Base-by-base conservation (phyloP, 108 stramenopile species). In the Nitzschia sp. region DNA sequence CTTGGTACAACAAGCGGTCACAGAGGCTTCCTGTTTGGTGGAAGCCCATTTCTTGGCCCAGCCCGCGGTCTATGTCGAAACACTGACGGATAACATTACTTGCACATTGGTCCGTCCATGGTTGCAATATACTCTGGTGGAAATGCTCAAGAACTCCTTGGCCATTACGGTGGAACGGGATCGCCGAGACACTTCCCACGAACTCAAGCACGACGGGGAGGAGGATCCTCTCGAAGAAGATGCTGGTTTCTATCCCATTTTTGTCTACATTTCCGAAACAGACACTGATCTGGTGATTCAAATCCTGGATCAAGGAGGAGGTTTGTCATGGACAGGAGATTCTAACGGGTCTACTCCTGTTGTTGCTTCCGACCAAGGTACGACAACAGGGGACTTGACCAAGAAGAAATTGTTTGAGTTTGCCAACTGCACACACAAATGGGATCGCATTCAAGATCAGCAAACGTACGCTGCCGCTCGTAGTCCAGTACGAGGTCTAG, bases 371-470 rank as follows among this genome's bases (percentile, higher is more conserved):
- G 17, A 48, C 14, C 2, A 15, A 6, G n/a, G 17, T 17, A 17
- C 46, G 17, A 15, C 9, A 43, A 9, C 14, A 5, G 46, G 17
- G 17, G n/a, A 48, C 3, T 6, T 17, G 6, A 5, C 46, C 14
- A 15, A 48, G 6, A 17, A 15, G 17, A 15, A 48, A 48, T 54
- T 14, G 60, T 75, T 68, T 50, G 44, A 44, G 6, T 76, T 76
- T 53, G 75, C 61, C 25, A 67, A 65, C 34, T 37, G 68, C 14
- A 44, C 26, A 38, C 50, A 63, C 7, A 56, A 61, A 15, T 92
- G 91, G 91, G 85, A 90, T 80, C 67, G 91, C 25, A 19, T 92
- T 22, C 63, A 86, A 14, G 88, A 86, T 26, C 91, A 92, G 51
- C 84, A 84, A 65, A 79, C 83, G 15, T 92, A 92, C 60, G 85